Evolutionary conservation across 2,329 filamentous ascomycete species (phyloP).

Genomic region (Pseudocercospora crystallina): DNA sequence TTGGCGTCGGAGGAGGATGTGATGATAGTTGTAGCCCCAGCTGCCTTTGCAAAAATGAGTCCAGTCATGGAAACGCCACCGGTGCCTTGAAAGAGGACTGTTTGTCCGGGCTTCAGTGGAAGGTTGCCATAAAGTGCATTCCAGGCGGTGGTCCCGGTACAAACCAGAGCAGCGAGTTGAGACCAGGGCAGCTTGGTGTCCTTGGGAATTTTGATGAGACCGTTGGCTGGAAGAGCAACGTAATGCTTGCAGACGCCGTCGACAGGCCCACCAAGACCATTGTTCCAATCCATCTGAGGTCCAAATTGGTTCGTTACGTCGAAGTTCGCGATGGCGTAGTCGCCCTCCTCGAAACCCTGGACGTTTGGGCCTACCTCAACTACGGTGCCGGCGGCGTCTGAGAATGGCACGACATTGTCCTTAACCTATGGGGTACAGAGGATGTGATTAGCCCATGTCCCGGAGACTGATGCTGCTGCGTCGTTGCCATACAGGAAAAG

Average conservation of each 20-base stretch:
- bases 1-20: slow-evolving; percentile 60
- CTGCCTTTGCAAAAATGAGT: slow-evolving; percentile 24
- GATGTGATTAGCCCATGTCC: slow-evolving; percentile 34
- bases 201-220: slow-evolving; percentile 55
- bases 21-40: slow-evolving; percentile 50
- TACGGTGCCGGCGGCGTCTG: slow-evolving; percentile 67
- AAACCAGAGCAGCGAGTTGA: slow-evolving; percentile 23
- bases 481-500: slow-evolving; percentile 11
- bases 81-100: slow-evolving; percentile 35
- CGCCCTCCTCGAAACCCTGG: slow-evolving; percentile 45
- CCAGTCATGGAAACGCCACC: slow-evolving; percentile 45
- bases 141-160: slow-evolving; percentile 26
- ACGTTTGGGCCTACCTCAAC: slow-evolving; percentile 45
- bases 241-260: slow-evolving; percentile 59
- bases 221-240: slow-evolving; percentile 56
- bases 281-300: slow-evolving; percentile 41
- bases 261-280: slow-evolving; percentile 59
- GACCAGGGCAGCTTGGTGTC: slow-evolving; percentile 17
- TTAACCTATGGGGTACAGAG: slow-evolving; percentile 18
- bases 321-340: slow-evolving; percentile 58
- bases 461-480: slow-evolving; percentile 24
- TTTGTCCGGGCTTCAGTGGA: slow-evolving; percentile 25
- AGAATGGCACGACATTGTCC: slow-evolving; percentile 58
- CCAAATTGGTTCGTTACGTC: slow-evolving; percentile 45
- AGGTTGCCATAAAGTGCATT: slow-evolving; percentile 26